A percentile compares a stretch with the other conserved stretches of the same genome.
These are phyloP conservation scores for Zea luxurians DNA, from an alignment of 176 grass and related monocot genomes.

Conservation along the genomic window DNA sequence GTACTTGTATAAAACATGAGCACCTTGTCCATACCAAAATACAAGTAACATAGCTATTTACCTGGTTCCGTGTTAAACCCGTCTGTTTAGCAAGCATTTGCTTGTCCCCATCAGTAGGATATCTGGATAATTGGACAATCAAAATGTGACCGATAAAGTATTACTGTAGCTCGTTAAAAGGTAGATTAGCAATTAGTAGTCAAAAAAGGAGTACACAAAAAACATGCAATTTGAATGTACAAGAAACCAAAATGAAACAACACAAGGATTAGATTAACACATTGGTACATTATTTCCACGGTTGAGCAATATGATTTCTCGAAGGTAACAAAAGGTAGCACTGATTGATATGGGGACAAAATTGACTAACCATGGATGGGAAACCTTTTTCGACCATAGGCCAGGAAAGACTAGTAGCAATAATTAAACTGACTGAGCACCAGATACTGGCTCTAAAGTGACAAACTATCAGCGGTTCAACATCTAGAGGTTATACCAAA, in stretches of 20 bases:
- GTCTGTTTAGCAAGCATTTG: slow-evolving; percentile 92
- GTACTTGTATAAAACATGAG: background rate
- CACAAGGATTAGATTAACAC: too few species aligned
- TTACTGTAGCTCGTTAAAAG: background rate
- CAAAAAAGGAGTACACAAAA: background rate
- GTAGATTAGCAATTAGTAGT: background rate
- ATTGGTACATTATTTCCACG: background rate
- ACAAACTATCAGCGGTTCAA: slow-evolving; percentile 25
- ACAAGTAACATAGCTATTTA: background rate
- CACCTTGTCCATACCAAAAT: background rate
- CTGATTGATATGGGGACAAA: background rate
- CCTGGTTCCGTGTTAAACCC: slow-evolving; percentile 76
- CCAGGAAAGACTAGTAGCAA: background rate
- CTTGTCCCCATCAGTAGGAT: slow-evolving; percentile 87
- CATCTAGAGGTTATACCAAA: slow-evolving; percentile 31
- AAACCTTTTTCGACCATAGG: background rate
- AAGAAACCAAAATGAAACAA: background rate
- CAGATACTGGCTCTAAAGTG: slow-evolving; percentile 30
- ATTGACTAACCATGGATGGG: background rate
- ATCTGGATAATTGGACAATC: slow-evolving; percentile 37
- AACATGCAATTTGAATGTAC: background rate
- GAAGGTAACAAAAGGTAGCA: background rate
- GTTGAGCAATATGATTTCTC: background rate
- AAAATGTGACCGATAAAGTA: background rate
- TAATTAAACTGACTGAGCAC: slow-evolving; percentile 22